phyloP scores from a whole-genome alignment of 805 yeast species.

The Teunomyces panamensis region DNA sequence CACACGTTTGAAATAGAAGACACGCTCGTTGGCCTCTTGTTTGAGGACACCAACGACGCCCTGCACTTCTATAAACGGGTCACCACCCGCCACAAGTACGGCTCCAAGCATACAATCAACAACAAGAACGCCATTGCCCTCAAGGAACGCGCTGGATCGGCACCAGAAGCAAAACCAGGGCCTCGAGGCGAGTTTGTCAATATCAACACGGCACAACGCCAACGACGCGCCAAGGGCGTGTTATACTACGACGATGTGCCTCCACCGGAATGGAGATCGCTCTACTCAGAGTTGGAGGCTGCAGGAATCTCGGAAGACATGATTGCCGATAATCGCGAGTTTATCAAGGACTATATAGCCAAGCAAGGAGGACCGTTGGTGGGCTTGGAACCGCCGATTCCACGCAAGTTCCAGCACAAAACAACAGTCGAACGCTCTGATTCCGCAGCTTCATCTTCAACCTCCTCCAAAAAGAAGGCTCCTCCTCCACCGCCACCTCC shows the following conservation, averaged over 20 bases:
- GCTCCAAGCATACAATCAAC: conserved; percentile 77
- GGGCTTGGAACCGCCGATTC: conserved; percentile 82
- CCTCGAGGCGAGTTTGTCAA: conserved; percentile 62
- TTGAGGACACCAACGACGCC: conserved; percentile 88
- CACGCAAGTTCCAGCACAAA: conserved; percentile 49
- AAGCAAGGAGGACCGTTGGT: conserved; percentile 77
- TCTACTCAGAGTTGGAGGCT: conserved; percentile 67
- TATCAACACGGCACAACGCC: conserved; percentile 50
- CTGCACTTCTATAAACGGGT: conserved; percentile 80
- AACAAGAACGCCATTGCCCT: conserved; percentile 87
- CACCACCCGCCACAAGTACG: conserved; percentile 71
- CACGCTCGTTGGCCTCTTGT: conserved; percentile 79
- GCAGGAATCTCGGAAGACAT: conserved; percentile 84
- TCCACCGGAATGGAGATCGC: conserved; percentile 79
- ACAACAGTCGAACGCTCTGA: conserved; percentile 3
- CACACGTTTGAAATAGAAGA: conserved; percentile 93
- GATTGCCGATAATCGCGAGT: conserved; percentile 83
- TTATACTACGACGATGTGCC: conserved; percentile 75
- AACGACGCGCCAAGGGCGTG: conserved; percentile 54
- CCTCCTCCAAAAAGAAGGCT: conserved; percentile 31
- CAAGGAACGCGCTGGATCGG: conserved; percentile 43
- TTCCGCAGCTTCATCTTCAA: conserved; percentile 11
- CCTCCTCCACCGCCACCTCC: conserved; percentile 44
- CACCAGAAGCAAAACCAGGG: conserved; percentile 41
- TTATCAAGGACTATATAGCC: conserved; percentile 73